A percentile compares a stretch with the other conserved stretches of the same genome.
Evolutionary conservation across 192 early-diverging fungal species (phyloP).

Genomic region (Linnemannia exigua): DNA sequence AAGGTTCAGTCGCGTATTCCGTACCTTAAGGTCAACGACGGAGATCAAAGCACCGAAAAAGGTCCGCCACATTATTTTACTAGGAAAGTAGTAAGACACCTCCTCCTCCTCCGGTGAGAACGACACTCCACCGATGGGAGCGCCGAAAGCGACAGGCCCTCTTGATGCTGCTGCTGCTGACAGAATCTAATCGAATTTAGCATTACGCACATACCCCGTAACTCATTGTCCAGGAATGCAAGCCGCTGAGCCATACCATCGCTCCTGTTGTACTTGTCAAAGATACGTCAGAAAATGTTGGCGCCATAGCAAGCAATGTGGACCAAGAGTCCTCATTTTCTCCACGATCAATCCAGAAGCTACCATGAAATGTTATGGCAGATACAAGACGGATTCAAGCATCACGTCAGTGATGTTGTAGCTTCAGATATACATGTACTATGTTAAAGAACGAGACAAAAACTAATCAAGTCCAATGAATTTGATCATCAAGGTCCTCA

Average conservation of each 20-base stretch:
- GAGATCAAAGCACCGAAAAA: constrained; percentile 95
- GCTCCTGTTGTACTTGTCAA: constrained; percentile 93
- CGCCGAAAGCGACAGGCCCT: constrained; percentile 95
- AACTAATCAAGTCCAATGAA: constrained; percentile 79
- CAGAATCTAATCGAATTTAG: constrained; percentile 72
- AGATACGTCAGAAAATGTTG: constrained; percentile 89
- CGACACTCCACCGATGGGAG: constrained; percentile 96
- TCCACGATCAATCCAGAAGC: constrained; percentile 92
- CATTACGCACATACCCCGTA: not conserved
- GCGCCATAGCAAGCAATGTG: constrained; percentile 93
- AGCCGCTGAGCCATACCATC: constrained; percentile 61
- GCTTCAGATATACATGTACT: not conserved
- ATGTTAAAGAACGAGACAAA: not conserved
- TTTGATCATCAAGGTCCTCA: constrained; percentile 94
- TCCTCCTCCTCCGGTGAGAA: constrained; percentile 97
- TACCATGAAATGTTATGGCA: constrained; percentile 79
- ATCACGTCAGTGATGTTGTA: not conserved
- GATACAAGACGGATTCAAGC: not conserved
- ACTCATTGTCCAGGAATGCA: not conserved
- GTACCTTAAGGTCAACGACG: constrained; percentile 74
- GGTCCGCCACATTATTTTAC: constrained; percentile 94
- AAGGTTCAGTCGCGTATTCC: not conserved
- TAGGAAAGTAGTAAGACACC: constrained; percentile 93
- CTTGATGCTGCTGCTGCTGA: constrained; percentile 95
- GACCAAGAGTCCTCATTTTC: constrained; percentile 96